Evolutionary conservation across 2,329 filamentous ascomycete species (phyloP), one percentile per base, ranked within the genome.

Genomic region (Colletotrichum somersetense): DNA sequence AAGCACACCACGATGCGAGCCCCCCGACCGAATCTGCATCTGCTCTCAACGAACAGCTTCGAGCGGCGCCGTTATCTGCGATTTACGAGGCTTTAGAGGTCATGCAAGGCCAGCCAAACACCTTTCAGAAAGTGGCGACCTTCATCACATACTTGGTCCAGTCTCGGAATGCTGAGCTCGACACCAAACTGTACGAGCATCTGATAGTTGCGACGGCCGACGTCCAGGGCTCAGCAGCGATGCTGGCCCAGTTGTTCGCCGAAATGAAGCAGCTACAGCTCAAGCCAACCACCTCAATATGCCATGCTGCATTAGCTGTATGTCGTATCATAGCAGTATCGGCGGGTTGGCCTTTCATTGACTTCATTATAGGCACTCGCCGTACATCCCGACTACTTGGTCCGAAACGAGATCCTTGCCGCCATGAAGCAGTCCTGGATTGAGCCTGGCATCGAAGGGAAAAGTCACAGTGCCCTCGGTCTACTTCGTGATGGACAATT

Each of bases 311-410:
- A 2, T 83, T 98, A 50, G 89, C 91, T 80, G 91, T 92, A 78
- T 35, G 83, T 75, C 11, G 7, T 26, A 7, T 10, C 7, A 1
- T 10, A 35, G 16, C 8, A n/a, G 11, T 5, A 5, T 14, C 30
- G 23, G 23, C 38, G 23, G 14, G 6, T 42, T 1, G 18, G 6
- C 33, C 11, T 8, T 40, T 3, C 35, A 20, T 8, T 11, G 57
- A 48, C 75, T 67, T 74, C 7, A n/a, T 1, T 4, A 26, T 74
- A 92, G 85, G 91, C 89, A 6, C 85, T 98, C 33, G 89, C 93
- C 0, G 89, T 96, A 11, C 96, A 98, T 79, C 94, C 96, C 0
- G 93, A 98, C 80, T 96, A 97, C 76, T 75, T 94, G 7, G 83
- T 96, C 33, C 91, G 95, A 46, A 88, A 89, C 65, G 86, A 91